These are phyloP conservation scores for Aureobasidium sp. DNA, from an alignment of 2,329 filamentous ascomycete species.

Conservation along the genomic window DNA sequence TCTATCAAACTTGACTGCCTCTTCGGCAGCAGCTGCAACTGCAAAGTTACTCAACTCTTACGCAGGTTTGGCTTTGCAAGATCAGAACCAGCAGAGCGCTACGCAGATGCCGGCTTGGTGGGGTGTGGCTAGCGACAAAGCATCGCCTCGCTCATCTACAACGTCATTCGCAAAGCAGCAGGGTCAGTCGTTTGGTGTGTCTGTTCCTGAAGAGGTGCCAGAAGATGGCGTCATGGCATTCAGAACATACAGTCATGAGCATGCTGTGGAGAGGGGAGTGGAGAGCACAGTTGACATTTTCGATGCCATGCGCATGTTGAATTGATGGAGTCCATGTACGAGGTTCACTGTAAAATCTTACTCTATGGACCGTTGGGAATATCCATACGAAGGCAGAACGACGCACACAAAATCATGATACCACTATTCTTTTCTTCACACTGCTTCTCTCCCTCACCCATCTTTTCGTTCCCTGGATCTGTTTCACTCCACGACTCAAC, in stretches of 20 bases:
- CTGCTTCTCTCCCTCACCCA: background rate
- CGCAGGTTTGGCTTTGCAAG: background rate
- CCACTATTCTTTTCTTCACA: background rate
- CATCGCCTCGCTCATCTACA: background rate
- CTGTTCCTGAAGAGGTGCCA: background rate
- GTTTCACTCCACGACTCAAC: too few species aligned
- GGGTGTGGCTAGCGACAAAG: background rate
- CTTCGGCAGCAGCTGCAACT: background rate
- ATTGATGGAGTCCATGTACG: background rate
- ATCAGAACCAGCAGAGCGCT: background rate
- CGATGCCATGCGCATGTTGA: background rate
- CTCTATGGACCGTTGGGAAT: too few species aligned
- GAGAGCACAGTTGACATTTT: conserved; percentile 6
- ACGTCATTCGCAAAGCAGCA: background rate
- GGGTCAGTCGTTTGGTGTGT: background rate
- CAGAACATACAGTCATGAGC: background rate
- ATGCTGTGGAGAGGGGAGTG: background rate
- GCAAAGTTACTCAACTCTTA: background rate
- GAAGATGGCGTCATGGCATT: background rate
- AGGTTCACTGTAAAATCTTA: too few species aligned
- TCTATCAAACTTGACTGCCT: background rate
- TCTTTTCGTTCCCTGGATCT: too few species aligned
- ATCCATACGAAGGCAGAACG: background rate
- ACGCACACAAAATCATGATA: background rate
- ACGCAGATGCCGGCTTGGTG: conserved; percentile 1